Evolutionary conservation across 129 eudicot genomes (phyloP).

Genomic region (Artemisia argyi): DNA sequence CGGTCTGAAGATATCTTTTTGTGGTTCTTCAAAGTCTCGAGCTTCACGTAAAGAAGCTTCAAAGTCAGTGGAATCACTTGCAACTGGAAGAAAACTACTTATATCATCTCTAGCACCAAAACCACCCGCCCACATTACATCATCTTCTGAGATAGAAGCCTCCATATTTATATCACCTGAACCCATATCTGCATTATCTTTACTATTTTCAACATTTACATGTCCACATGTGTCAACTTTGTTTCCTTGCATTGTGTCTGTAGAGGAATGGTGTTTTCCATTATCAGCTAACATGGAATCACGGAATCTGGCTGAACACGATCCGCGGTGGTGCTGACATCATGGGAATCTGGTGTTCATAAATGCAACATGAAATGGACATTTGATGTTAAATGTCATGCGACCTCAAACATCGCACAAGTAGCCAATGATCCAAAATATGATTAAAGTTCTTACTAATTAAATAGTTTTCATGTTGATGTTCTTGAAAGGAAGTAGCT

Average conservation of each 20-base stretch:
- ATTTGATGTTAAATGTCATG: not conserved
- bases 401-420: not conserved
- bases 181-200: slow-evolving; percentile 23
- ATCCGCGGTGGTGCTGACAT: slow-evolving; percentile 25
- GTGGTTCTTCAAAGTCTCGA: slow-evolving; percentile 72
- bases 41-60: slow-evolving; percentile 82
- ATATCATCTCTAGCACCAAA: slow-evolving; percentile 91
- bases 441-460: no score
- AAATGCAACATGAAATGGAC: not conserved
- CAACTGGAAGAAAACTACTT: slow-evolving; percentile 80
- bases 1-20: slow-evolving; percentile 49
- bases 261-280: slow-evolving; percentile 24
- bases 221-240: slow-evolving; percentile 5
- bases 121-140: slow-evolving; percentile 86
- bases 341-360: slow-evolving; percentile 18
- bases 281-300: slow-evolving; percentile 18
- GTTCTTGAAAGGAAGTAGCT: no score
- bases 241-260: slow-evolving; percentile 12
- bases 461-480: no score
- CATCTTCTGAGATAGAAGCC: slow-evolving; percentile 64
- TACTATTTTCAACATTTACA: not conserved
- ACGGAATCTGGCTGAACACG: slow-evolving; percentile 24
- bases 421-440: not conserved
- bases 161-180: slow-evolving; percentile 74
- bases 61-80: slow-evolving; percentile 84